phyloP scores from a whole-genome alignment of 768 basidiomycete species.

The Auriscalpium vulgare region DNA sequence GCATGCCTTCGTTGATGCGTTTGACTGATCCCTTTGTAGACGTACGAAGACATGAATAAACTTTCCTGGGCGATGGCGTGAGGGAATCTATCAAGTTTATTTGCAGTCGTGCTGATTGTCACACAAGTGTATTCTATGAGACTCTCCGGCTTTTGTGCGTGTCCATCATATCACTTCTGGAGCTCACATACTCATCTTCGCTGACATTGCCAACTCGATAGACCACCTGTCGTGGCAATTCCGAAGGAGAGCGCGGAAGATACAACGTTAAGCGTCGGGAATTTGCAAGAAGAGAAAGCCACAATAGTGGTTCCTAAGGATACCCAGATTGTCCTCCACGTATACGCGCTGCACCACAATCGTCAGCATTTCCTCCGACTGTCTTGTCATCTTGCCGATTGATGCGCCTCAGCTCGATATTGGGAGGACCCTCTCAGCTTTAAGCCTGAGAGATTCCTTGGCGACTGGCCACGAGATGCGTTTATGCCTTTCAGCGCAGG shows the following conservation, averaged over 20 bases:
- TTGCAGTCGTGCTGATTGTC: neutral
- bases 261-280: conserved; percentile 28
- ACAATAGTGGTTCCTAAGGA: conserved; percentile 37
- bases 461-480: conserved; percentile 24
- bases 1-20: neutral
- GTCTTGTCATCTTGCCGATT: neutral
- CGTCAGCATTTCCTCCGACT: conserved; percentile 22
- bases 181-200: neutral
- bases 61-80: conserved; percentile 15
- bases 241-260: conserved; percentile 42
- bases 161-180: neutral
- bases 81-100: neutral
- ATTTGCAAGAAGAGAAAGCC: conserved; percentile 30
- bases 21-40: conserved; percentile 3
- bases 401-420: conserved; percentile 34
- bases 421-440: conserved; percentile 47
- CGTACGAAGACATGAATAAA: conserved; percentile 16
- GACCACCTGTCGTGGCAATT: conserved; percentile 31
- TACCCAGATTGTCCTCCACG: conserved; percentile 27
- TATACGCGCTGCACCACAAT: conserved; percentile 41
- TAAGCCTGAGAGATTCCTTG: conserved; percentile 28
- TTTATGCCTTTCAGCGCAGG: conserved; percentile 25
- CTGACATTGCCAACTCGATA: neutral
- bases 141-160: conserved; percentile 33
- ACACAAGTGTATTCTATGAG: conserved; percentile 34